Evolutionary conservation across 2,329 filamentous ascomycete species (phyloP).

Genomic region (Curvularia sp.): DNA sequence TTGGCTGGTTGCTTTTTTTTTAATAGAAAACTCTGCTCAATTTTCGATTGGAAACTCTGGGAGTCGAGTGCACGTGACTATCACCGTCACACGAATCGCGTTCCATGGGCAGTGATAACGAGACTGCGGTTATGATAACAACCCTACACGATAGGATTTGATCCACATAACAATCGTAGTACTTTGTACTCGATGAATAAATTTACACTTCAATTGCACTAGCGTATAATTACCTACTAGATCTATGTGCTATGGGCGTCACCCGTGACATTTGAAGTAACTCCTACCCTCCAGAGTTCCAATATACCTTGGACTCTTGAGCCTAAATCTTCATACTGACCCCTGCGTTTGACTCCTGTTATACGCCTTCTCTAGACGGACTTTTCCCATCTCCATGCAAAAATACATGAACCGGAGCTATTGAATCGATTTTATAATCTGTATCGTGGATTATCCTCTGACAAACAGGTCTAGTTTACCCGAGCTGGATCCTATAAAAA

Average conservation of each 20-base stretch:
- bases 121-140: not conserved
- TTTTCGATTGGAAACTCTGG: not conserved
- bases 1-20: not conserved
- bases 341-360: not conserved
- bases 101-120: not conserved
- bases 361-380: no score
- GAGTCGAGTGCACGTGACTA: not conserved
- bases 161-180: not conserved
- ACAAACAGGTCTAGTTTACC: no score
- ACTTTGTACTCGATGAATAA: not conserved
- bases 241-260: not conserved
- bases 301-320: no score
- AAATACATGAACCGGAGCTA: no score
- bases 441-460: no score
- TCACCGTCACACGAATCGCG: not conserved
- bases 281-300: not conserved
- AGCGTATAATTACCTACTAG: not conserved
- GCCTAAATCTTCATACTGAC: not conserved
- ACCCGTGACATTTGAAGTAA: not conserved
- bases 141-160: not conserved
- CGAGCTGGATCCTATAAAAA: no score
- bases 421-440: no score
- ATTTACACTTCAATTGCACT: not conserved
- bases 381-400: no score
- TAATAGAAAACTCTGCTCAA: not conserved